Evolutionary conservation across 176 grass and related monocot genomes (phyloP).

Genomic region (Eragrostis nindensis): DNA sequence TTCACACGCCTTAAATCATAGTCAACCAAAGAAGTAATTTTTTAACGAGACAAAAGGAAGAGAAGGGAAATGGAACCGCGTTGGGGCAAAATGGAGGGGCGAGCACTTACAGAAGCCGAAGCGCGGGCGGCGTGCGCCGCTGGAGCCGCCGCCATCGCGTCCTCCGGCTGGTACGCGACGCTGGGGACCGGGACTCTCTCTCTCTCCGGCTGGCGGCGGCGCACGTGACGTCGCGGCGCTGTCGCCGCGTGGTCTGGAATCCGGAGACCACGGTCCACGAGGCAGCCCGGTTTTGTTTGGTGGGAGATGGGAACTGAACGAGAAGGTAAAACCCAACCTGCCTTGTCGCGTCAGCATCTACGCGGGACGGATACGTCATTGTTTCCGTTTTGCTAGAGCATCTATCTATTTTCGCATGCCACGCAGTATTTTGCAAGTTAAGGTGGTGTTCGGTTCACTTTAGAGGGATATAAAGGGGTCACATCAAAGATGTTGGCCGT

Average conservation of each 20-base stretch:
- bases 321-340: not conserved
- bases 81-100: not conserved
- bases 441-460: too few relatives aligned
- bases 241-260: slow-evolving; percentile 28
- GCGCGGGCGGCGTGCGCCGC: slow-evolving; percentile 38
- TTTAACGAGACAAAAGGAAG: not conserved
- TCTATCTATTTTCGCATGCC: too few relatives aligned
- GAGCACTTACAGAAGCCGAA: slow-evolving; percentile 52
- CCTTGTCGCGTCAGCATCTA: not conserved
- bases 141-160: slow-evolving; percentile 43
- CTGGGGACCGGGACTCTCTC: not conserved
- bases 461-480: too few relatives aligned
- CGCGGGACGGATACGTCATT: not conserved
- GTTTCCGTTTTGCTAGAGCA: too few relatives aligned
- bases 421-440: too few relatives aligned
- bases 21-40: not conserved
- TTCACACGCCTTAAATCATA: not conserved
- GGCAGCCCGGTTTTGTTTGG: slow-evolving; percentile 6
- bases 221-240: slow-evolving; percentile 21
- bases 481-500: too few relatives aligned
- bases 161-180: not conserved
- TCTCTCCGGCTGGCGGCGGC: slow-evolving; percentile 7
- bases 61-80: not conserved
- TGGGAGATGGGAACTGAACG: slow-evolving; percentile 30
- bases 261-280: slow-evolving; percentile 4